Percentiles rank a stretch among this genome's conserved stretches.
These are phyloP conservation scores for Penicillium flavigenum DNA, from an alignment of 495 filamentous ascomycete genomes.

Conservation along the genomic window DNA sequence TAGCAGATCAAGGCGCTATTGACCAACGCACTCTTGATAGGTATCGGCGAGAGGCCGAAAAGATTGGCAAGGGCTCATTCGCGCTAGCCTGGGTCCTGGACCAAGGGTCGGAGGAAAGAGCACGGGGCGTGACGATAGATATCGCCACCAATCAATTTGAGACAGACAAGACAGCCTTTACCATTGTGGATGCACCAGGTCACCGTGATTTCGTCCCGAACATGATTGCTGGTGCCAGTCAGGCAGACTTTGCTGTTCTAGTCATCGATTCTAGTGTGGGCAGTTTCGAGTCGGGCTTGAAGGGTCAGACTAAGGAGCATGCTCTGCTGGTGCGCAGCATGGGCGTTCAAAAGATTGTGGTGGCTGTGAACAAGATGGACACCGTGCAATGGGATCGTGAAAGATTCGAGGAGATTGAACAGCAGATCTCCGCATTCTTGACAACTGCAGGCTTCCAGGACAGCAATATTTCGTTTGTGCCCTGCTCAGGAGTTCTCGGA, in stretches of 20 bases:
- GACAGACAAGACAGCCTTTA: constrained; percentile 81
- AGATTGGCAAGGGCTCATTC: constrained; percentile 92
- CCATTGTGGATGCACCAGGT: constrained; percentile 92
- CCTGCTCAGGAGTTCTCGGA: constrained; percentile 83
- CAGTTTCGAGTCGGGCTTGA: constrained; percentile 89
- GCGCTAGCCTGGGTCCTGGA: constrained; percentile 96
- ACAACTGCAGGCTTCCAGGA: constrained; percentile 73
- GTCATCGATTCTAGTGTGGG: constrained; percentile 88
- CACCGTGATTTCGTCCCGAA: constrained; percentile 96
- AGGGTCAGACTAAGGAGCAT: constrained; percentile 93
- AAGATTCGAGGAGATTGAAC: constrained; percentile 79
- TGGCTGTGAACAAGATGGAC: constrained; percentile 96
- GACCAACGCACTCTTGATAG: constrained; percentile 84
- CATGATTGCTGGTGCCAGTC: constrained; percentile 96
- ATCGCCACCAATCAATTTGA: constrained; percentile 93
- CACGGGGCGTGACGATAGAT: constrained; percentile 92
- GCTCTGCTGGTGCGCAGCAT: constrained; percentile 86
- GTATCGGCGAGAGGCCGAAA: constrained; percentile 83
- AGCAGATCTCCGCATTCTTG: constrained; percentile 81
- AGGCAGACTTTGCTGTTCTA: constrained; percentile 93
- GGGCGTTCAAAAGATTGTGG: constrained; percentile 81
- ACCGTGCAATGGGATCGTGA: constrained; percentile 73
- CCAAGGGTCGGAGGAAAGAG: constrained; percentile 81
- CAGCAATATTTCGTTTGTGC: constrained; percentile 81
- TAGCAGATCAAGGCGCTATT: constrained; percentile 84